Conservation (phyloP, 805 yeast genomes). For the Metschnikowia similis region DNA sequence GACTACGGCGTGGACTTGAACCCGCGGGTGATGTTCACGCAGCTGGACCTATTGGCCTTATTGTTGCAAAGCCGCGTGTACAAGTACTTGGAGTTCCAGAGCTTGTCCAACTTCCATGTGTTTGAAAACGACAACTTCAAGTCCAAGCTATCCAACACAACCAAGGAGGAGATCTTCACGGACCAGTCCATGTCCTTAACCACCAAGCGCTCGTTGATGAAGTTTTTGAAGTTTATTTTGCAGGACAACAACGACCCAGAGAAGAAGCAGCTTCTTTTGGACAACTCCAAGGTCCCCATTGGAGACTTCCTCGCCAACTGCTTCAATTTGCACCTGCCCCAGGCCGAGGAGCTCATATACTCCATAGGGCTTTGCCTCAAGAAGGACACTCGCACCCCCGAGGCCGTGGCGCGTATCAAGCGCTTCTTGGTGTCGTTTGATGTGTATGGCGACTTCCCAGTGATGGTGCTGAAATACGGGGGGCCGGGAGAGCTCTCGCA, state of each 20-base stretch:
- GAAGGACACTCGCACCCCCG: conserved; percentile 58
- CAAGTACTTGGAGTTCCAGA: conserved; percentile 87
- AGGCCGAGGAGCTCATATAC: conserved; percentile 76
- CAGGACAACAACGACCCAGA: conserved; percentile 54
- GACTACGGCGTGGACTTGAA: conserved; percentile 85
- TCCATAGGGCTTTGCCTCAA: conserved; percentile 78
- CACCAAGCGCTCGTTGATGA: conserved; percentile 84
- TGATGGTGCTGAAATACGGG: conserved; percentile 86
- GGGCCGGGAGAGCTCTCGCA: conserved; percentile 95
- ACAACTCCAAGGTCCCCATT: conserved; percentile 54
- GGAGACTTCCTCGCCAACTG: conserved; percentile 54
- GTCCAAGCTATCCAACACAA: conserved; percentile 62
- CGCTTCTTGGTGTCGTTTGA: conserved; percentile 82
- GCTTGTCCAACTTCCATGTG: conserved; percentile 86
- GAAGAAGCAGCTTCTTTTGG: conserved; percentile 53
- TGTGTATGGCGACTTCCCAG: conserved; percentile 93
- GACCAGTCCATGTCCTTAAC: conserved; percentile 71
- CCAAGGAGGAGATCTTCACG: conserved; percentile 91
- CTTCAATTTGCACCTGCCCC: conserved; percentile 69
- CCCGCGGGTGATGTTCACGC: conserved; percentile 85
- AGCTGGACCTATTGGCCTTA: conserved; percentile 77
- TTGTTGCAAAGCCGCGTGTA: conserved; percentile 82
- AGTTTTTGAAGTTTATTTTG: conserved; percentile 81
- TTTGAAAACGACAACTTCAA: conserved; percentile 89
- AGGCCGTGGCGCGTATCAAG: conserved; percentile 76